Evolutionary conservation across 495 filamentous ascomycete genomes (phyloP), one percentile per base, ranked within the genome.

Genomic region (Hypoxylon fragiforme): DNA sequence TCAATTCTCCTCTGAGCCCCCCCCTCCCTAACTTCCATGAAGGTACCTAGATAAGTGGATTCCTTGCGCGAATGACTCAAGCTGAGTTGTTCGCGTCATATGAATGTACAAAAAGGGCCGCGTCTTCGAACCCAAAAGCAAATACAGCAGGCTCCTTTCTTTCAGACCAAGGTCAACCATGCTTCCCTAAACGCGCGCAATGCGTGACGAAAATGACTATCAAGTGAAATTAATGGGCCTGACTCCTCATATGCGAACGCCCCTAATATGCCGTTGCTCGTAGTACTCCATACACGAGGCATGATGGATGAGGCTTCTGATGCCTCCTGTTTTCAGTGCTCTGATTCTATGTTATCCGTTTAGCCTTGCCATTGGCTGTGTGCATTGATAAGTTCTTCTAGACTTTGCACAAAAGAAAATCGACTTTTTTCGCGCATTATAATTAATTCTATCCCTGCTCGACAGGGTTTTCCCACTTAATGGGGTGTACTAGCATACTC

Each of bases 401-500:
- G 34, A 28, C 50, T 42, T 51, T 39, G 39, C 42, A 57, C 54
- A 62, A 62, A 62, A 47, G 47, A 62, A 51, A 58, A 24, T 20
- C 13, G 36, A 26, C 18, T 9, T 16, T 12, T n/a, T 16, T n/a
- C 22, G 40, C 34, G 42, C 47, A 63, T 63, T 58, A 58, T 42
- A 44, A 58, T 57, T 58, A 50, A 15, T 39, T 59, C 42, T 58
- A 65, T 13, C 61, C 67, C 54, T 60, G 52, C 57, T 77, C 73
- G 14, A 54, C 62, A 31, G 74, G 74, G 39, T 73, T 64, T 55
- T 79, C 76, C 72, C 71, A 76, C 78, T 98, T 98, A 38, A 97
- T 84, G 0, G 94, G 94, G 78, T 98, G 94, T 62, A 97, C 71
- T 44, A 98, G 78, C 85, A 95, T 87, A 40, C 85, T 87, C 36